These are phyloP conservation scores for Plantago major DNA, from an alignment of 257 asterid species.

Conservation along the genomic window DNA sequence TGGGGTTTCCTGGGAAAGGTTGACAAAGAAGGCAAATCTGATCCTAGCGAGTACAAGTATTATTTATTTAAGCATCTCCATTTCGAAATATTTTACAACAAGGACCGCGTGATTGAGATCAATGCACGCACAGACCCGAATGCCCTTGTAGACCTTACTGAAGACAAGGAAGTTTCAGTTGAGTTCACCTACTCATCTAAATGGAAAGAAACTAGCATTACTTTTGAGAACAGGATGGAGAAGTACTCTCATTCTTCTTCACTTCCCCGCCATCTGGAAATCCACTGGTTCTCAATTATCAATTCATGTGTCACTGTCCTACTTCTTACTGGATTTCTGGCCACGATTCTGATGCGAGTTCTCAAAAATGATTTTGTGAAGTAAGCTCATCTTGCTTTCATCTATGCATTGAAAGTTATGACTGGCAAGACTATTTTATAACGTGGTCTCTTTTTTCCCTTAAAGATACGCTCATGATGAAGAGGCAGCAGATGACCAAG, in stretches of 20 bases:
- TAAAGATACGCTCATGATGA: constrained; percentile 70
- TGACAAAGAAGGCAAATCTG: constrained; percentile 60
- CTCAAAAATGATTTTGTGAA: constrained; percentile 69
- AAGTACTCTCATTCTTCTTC: constrained; percentile 55
- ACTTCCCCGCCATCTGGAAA: constrained; percentile 57
- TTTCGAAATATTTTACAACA: constrained; percentile 54
- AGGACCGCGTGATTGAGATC: constrained; percentile 72
- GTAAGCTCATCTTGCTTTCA: constrained; percentile 33
- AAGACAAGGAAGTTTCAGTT: constrained; percentile 53
- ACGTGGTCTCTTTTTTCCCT: background rate
- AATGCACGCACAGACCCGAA: constrained; percentile 63
- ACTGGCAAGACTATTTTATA: background rate
- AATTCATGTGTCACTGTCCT: constrained; percentile 69
- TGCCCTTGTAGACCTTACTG: constrained; percentile 62
- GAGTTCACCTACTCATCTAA: constrained; percentile 55
- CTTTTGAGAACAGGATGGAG: constrained; percentile 73
- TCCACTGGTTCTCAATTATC: constrained; percentile 73
- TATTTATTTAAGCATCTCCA: constrained; percentile 60
- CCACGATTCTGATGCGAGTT: constrained; percentile 64
- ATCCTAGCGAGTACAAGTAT: constrained; percentile 58
- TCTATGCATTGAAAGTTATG: background rate
- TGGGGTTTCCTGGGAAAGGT: constrained; percentile 82
- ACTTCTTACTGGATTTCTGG: constrained; percentile 61
- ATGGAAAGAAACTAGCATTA: constrained; percentile 54
- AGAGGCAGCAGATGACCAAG: constrained; percentile 63